These are phyloP conservation scores for Ceratobasidium sp. DNA, from an alignment of 1,284 basidiomycete genomes.

Conservation along the genomic window DNA sequence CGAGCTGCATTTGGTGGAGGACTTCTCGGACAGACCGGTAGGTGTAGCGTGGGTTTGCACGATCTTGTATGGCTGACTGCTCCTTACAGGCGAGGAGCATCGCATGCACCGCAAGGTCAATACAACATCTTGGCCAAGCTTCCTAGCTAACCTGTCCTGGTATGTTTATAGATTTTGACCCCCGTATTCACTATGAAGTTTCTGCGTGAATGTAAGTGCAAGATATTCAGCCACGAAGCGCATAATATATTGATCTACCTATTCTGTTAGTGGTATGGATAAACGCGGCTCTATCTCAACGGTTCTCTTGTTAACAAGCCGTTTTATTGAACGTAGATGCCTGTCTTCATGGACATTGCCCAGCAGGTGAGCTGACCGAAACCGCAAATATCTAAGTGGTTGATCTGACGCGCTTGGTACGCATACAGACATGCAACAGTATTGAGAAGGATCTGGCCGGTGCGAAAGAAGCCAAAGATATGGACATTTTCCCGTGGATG, in stretches of 20 bases:
- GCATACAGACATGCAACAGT: slow-evolving; percentile 5
- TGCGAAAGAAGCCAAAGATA: slow-evolving; percentile 50
- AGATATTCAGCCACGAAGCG: background rate
- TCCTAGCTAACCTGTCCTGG: slow-evolving; percentile 50
- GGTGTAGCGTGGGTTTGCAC: background rate
- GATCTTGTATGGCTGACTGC: background rate
- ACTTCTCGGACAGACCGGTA: slow-evolving; percentile 48
- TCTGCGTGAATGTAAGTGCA: slow-evolving; percentile 53
- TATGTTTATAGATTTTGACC: slow-evolving; percentile 62
- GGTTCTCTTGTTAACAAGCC: background rate
- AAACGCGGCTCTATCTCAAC: background rate
- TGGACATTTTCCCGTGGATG: slow-evolving; percentile 64
- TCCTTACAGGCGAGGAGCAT: slow-evolving; percentile 17
- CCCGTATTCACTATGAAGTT: slow-evolving; percentile 63
- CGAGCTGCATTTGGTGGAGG: slow-evolving; percentile 54
- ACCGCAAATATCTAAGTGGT: slow-evolving; percentile 42
- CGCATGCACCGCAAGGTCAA: slow-evolving; percentile 32
- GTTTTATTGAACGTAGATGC: slow-evolving; percentile 52
- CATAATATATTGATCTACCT: background rate
- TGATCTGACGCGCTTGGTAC: slow-evolving; percentile 50
- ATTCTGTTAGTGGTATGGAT: slow-evolving; percentile 16
- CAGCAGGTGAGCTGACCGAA: slow-evolving; percentile 54
- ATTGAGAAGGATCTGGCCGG: slow-evolving; percentile 44
- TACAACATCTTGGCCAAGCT: slow-evolving; percentile 57
- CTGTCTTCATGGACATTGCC: slow-evolving; percentile 60